phyloP scores from a whole-genome alignment of 768 basidiomycete genomes.

The Nidularia sp. region DNA sequence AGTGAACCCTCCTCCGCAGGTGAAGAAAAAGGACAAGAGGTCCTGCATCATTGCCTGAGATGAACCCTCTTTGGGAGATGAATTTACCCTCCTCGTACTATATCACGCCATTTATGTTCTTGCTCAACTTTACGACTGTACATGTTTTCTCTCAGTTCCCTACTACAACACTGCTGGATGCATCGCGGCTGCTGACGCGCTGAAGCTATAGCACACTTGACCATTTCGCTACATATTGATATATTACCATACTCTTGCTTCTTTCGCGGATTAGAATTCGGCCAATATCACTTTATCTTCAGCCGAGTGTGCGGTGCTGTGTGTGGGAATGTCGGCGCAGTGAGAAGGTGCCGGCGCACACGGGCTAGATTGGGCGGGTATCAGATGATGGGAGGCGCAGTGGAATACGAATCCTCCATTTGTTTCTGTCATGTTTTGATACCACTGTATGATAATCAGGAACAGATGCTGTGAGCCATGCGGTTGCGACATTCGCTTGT shows the following conservation, averaged over 20 bases:
- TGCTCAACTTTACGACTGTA: conserved; percentile 64
- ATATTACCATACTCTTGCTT: background rate
- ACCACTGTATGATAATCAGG: background rate
- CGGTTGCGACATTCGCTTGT: no score
- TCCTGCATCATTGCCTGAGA: conserved; percentile 74
- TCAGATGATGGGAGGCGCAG: no score
- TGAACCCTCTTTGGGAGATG: conserved; percentile 6
- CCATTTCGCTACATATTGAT: no score
- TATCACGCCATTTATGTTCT: conserved; percentile 55
- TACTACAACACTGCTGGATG: background rate
- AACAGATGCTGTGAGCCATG: background rate
- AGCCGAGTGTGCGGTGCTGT: no score
- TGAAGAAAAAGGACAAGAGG: conserved; percentile 46
- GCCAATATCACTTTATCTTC: background rate
- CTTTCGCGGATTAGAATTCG: background rate
- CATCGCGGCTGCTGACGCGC: background rate
- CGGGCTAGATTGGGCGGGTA: no score
- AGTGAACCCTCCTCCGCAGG: conserved; percentile 76
- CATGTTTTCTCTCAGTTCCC: conserved; percentile 23
- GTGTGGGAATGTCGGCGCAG: no score
- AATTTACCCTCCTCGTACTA: conserved; percentile 11
- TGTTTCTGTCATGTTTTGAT: background rate
- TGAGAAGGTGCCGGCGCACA: no score
- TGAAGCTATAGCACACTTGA: no score
- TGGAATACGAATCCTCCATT: no score